phyloP scores from a whole-genome alignment of 768 basidiomycete species.

The Trametes cinnabarina region DNA sequence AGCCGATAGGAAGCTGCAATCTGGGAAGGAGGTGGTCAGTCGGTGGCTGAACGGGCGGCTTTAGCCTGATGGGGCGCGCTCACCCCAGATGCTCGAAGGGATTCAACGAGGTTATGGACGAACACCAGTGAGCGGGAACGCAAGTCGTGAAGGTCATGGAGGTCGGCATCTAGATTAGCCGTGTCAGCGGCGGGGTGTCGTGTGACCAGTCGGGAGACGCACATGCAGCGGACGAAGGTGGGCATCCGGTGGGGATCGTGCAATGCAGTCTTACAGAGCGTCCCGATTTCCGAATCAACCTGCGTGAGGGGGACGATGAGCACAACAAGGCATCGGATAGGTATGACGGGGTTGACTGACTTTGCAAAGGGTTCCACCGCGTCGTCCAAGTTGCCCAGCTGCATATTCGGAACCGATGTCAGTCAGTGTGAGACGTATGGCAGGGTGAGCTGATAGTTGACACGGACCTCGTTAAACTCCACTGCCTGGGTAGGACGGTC shows the following conservation, averaged over 20 bases:
- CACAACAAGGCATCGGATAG: not conserved
- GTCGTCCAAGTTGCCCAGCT: conserved; percentile 54
- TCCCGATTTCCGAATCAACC: conserved; percentile 49
- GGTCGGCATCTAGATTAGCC: conserved; percentile 49
- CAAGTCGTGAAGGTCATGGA: conserved; percentile 67
- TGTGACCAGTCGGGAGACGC: conserved; percentile 28
- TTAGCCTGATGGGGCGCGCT: conserved; percentile 3
- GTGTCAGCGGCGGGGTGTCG: conserved; percentile 7
- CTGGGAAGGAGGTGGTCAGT: conserved; percentile 33
- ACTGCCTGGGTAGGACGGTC: conserved; percentile 24
- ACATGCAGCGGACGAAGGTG: conserved; percentile 55
- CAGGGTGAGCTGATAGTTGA: not conserved
- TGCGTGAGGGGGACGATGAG: conserved; percentile 25
- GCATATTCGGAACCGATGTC: conserved; percentile 5
- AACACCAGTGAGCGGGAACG: conserved; percentile 60
- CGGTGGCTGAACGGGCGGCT: not conserved
- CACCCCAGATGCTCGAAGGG: conserved; percentile 61
- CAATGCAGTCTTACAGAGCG: conserved; percentile 57
- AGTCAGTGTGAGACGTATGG: conserved; percentile 4
- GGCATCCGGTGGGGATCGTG: conserved; percentile 64
- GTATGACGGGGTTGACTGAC: conserved; percentile 36
- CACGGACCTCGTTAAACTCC: conserved; percentile 38
- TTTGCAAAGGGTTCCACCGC: conserved; percentile 63
- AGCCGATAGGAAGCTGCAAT: conserved; percentile 62
- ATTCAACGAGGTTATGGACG: conserved; percentile 61